Conservation (phyloP, 768 basidiomycete genomes). For the Mycena albidolilacea region DNA sequence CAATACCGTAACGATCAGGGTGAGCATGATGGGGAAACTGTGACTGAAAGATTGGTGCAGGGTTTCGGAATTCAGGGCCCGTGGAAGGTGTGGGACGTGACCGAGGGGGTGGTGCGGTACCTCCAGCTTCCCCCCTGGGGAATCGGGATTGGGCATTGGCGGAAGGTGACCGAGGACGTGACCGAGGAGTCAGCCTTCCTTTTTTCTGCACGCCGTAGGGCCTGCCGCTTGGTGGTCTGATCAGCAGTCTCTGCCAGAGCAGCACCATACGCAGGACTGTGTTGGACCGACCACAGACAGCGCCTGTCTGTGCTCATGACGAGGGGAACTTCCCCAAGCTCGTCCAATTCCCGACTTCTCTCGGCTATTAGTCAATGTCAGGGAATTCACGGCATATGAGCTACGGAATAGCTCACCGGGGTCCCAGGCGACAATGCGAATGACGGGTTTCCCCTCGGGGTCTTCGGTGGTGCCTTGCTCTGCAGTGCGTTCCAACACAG, state of each 20-base stretch:
- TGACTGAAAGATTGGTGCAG: too few relatives aligned
- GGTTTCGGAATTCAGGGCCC: too few relatives aligned
- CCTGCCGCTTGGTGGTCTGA: too few relatives aligned
- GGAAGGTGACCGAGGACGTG: too few relatives aligned
- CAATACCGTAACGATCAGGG: too few relatives aligned
- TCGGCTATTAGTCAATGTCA: neutral
- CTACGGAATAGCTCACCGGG: neutral
- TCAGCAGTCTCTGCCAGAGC: neutral
- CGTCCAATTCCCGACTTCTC: neutral
- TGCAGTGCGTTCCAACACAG: neutral
- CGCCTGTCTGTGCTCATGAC: slow-evolving; percentile 1
- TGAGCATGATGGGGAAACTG: too few relatives aligned
- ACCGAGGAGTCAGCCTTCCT: too few relatives aligned
- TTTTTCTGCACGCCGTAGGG: too few relatives aligned
- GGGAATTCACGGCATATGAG: neutral
- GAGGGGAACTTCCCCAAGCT: neutral
- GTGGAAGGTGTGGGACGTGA: too few relatives aligned
- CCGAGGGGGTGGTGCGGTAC: too few relatives aligned
- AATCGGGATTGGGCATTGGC: too few relatives aligned
- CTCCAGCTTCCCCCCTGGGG: too few relatives aligned
- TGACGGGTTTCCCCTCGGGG: slow-evolving; percentile 4
- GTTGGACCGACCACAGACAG: neutral
- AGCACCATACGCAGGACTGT: neutral
- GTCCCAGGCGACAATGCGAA: slow-evolving; percentile 1
- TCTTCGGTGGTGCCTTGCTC: neutral